Base-by-base conservation (phyloP, 306 rosid genomes). In the Oemleria cerasiformis region DNA sequence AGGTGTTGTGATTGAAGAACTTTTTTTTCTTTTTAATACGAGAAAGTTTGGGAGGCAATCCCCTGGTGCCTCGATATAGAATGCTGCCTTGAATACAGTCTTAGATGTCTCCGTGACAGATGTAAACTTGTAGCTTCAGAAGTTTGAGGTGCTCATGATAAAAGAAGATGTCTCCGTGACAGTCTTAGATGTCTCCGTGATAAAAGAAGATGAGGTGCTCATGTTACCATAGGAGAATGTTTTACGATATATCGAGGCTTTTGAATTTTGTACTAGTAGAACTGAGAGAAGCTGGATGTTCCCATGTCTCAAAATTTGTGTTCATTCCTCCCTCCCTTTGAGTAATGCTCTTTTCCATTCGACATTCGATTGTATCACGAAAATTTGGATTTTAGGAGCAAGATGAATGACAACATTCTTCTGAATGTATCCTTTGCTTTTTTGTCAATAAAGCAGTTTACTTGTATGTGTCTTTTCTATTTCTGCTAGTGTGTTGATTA, bases 1-100 rank as follows among this genome's bases (percentile, higher is more conserved):
- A 87, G 79, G 80, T 92, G 74, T 88, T 92, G 75, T 87, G 80
- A 92, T 60, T 67, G 8, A 36, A 63, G 54, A 39, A 63, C 64
- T 50, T 66, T 41, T 71, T 70, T 8, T 45, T 45, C 1, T 12
- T 45, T 45, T n/a, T 59, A 63, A 21, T 14, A 39, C 5, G 47
- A 44, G 23, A 69, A 75, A 58, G 75, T 71, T 57, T 49, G 66
- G 73, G 77, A 63, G 84, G 88, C 81, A 80, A 78, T 67, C 77
- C 75, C 79, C 65, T 64, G 83, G 79, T 70, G 86, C 85, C 78
- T 77, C 70, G 6, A 21, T 55, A 55, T 55, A 51, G 57, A 51
- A 21, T 55, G 19, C 14, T 55, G 19, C 14, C 36, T 55, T 21
- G 17, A 55, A 56, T 23, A 5, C 64, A 41, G 42, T 45, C 20